Evolutionary conservation across 495 filamentous ascomycete species (phyloP).

Genomic region (Rhizodiscina lignyota): DNA sequence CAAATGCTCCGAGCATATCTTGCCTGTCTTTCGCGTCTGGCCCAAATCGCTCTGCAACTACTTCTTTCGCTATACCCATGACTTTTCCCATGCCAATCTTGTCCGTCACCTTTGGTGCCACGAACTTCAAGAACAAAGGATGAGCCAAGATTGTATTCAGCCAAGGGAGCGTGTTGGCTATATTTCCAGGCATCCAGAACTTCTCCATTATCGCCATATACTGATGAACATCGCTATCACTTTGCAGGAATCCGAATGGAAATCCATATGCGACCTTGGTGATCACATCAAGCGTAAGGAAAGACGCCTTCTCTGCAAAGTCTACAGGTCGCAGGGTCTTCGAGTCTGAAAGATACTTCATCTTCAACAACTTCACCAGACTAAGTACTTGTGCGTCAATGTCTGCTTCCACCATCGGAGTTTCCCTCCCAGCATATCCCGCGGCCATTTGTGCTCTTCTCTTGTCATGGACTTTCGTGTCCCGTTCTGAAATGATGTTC

Average conservation of each 20-base stretch:
- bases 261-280: constrained; percentile 7
- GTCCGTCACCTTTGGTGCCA: background rate
- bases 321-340: background rate
- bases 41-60: background rate
- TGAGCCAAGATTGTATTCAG: no score
- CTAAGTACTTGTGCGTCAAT: constrained; percentile 4
- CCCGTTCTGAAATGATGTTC: constrained; percentile 10
- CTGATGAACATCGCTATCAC: background rate
- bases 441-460: constrained; percentile 5
- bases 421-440: constrained; percentile 4
- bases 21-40: background rate
- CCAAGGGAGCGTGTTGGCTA: background rate
- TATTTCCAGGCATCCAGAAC: background rate
- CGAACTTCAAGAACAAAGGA: no score
- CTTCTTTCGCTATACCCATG: background rate
- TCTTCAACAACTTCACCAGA: constrained; percentile 1
- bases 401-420: constrained; percentile 1
- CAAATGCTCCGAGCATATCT: constrained; percentile 1
- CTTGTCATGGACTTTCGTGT: constrained; percentile 8
- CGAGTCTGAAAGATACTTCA: background rate
- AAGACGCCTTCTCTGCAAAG: constrained; percentile 16
- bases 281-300: constrained; percentile 27
- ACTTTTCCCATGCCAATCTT: background rate
- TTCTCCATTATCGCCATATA: background rate
- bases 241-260: background rate